Conservation (phyloP, 768 basidiomycete genomes). For the Psilocybe cubensis region DNA sequence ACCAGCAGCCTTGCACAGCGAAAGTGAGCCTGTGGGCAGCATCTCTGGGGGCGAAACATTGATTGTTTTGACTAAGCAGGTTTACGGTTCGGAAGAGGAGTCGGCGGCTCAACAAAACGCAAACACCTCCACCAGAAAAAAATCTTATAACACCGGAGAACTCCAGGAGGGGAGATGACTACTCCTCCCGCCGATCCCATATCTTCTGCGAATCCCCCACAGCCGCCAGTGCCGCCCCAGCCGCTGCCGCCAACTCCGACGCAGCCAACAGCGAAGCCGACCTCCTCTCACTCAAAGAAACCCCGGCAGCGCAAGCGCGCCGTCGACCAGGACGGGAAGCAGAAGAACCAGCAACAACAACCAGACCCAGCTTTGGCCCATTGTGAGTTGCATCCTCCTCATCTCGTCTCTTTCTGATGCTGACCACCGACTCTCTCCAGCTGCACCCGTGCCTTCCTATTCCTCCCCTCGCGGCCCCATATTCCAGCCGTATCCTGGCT, state of each 20-base stretch:
- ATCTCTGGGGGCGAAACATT: constrained; percentile 15
- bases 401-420: constrained; percentile 9
- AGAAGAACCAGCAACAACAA: constrained; percentile 25
- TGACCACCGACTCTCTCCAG: constrained; percentile 5
- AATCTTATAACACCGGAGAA: constrained; percentile 45
- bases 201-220: constrained; percentile 34
- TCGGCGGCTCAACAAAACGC: constrained; percentile 34
- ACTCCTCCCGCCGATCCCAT: constrained; percentile 52
- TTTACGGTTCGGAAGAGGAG: constrained; percentile 39
- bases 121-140: constrained; percentile 33
- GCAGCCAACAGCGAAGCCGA: constrained; percentile 47
- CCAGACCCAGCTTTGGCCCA: constrained; percentile 23
- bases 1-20: not conserved
- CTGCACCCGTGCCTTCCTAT: constrained; percentile 29
- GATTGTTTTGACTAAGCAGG: constrained; percentile 44
- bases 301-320: constrained; percentile 56
- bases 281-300: constrained; percentile 46
- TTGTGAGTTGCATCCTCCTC: constrained; percentile 22
- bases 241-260: constrained; percentile 48
- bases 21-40: not conserved
- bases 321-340: constrained; percentile 28
- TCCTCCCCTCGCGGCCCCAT: constrained; percentile 40
- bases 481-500: constrained; percentile 59
- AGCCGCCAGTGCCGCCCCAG: constrained; percentile 50
- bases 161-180: constrained; percentile 42